Conservation (phyloP, 768 basidiomycete species). For the Termitomyces sp. region DNA sequence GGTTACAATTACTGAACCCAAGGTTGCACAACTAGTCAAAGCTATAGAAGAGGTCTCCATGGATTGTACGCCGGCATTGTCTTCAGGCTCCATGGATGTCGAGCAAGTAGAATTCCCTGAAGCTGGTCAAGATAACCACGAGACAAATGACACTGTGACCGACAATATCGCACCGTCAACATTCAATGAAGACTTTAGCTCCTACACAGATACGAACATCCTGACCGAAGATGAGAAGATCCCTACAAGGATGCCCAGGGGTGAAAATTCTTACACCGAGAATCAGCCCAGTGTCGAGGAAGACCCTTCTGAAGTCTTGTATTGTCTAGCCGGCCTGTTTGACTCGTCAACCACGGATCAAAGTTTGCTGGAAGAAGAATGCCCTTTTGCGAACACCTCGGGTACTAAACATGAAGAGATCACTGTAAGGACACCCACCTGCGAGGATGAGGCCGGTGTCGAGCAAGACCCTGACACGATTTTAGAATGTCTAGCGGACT, state of each 20-base stretch:
- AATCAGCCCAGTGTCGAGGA: not conserved
- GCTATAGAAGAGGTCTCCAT: not conserved
- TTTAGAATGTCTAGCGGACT: not conserved
- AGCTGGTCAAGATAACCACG: not conserved
- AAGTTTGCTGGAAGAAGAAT: not conserved
- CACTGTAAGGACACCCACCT: too few species aligned
- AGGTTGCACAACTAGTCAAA: not conserved
- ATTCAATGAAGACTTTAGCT: not conserved
- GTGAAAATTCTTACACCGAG: not conserved
- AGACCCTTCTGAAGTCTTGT: not conserved
- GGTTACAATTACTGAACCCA: not conserved
- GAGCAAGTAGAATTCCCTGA: not conserved
- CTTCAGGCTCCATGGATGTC: not conserved
- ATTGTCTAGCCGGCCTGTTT: not conserved
- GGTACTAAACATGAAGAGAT: not conserved
- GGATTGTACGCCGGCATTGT: not conserved
- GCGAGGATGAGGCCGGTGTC: too few species aligned
- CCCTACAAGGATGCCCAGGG: too few species aligned
- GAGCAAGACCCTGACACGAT: not conserved
- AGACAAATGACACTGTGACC: not conserved
- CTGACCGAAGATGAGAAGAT: not conserved
- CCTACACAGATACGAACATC: too few species aligned
- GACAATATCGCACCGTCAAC: not conserved
- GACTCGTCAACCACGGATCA: not conserved
- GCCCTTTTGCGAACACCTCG: not conserved